phyloP scores from a whole-genome alignment of 495 filamentous ascomycete genomes.

The Pseudevernia furfuracea region DNA sequence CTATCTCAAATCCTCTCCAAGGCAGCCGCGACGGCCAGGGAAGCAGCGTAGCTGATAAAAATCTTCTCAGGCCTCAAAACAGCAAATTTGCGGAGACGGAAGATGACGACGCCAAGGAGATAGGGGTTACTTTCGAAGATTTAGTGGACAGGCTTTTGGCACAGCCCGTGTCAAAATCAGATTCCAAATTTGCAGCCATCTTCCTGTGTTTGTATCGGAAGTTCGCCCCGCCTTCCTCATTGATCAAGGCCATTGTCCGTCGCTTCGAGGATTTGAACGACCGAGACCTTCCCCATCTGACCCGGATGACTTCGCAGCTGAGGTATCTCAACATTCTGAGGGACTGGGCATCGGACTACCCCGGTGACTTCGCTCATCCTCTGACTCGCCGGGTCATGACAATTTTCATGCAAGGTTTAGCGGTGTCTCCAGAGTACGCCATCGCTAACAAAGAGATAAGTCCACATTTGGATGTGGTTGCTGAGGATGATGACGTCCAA shows the following conservation, averaged over 20 bases:
- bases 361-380: slow-evolving; percentile 84
- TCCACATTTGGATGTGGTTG: slow-evolving; percentile 52
- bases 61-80: slow-evolving; percentile 1
- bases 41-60: neutral
- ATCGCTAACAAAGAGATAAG: slow-evolving; percentile 77
- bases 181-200: slow-evolving; percentile 74
- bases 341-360: slow-evolving; percentile 84
- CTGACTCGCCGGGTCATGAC: slow-evolving; percentile 60
- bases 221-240: slow-evolving; percentile 71
- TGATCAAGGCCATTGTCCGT: slow-evolving; percentile 64
- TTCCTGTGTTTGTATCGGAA: slow-evolving; percentile 95
- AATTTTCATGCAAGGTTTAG: slow-evolving; percentile 61
- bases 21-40: slow-evolving; percentile 6
- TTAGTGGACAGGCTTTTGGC: slow-evolving; percentile 79
- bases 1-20: neutral
- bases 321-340: slow-evolving; percentile 75
- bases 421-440: slow-evolving; percentile 65
- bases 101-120: slow-evolving; percentile 35
- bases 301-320: slow-evolving; percentile 69
- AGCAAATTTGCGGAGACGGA: slow-evolving; percentile 6
- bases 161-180: slow-evolving; percentile 72
- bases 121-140: slow-evolving; percentile 73
- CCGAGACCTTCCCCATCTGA: slow-evolving; percentile 49
- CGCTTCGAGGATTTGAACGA: slow-evolving; percentile 61
- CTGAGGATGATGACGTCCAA: slow-evolving; percentile 71